These are phyloP conservation scores for Colletotrichum sp. DNA, from an alignment of 2,329 filamentous ascomycete genomes.

Conservation along the genomic window DNA sequence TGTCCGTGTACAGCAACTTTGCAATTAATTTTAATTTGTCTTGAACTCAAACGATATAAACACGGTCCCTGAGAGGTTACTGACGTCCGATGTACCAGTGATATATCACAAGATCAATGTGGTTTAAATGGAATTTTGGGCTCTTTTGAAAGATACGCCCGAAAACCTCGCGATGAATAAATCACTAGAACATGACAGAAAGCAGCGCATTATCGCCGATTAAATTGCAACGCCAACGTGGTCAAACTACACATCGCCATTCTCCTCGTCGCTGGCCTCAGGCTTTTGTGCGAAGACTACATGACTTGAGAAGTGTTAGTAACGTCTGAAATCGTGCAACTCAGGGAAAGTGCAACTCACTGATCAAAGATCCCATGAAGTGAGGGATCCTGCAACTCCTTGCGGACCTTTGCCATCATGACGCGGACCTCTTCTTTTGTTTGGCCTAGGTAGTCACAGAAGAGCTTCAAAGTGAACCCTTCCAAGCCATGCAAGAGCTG, in stretches of 20 bases:
- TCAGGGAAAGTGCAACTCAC: background rate
- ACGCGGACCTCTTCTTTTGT: background rate
- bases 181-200: no score
- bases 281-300: background rate
- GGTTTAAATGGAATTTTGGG: accelerated
- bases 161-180: no score
- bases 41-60: no score
- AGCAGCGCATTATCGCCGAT: no score
- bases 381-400: background rate
- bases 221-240: background rate
- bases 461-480: background rate
- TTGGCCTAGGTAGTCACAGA: background rate
- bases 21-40: no score
- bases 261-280: background rate
- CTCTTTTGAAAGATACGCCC: no score
- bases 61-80: no score
- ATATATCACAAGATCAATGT: no score
- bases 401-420: background rate
- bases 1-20: no score
- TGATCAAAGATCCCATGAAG: background rate
- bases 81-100: no score
- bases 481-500: background rate
- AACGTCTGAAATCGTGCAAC: accelerated
- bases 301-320: background rate
- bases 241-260: background rate